Percentiles rank a stretch among this genome's conserved stretches.
Evolutionary conservation across 1,284 basidiomycete genomes (phyloP).

Genomic region (Phellopilus nigrolimitatus): DNA sequence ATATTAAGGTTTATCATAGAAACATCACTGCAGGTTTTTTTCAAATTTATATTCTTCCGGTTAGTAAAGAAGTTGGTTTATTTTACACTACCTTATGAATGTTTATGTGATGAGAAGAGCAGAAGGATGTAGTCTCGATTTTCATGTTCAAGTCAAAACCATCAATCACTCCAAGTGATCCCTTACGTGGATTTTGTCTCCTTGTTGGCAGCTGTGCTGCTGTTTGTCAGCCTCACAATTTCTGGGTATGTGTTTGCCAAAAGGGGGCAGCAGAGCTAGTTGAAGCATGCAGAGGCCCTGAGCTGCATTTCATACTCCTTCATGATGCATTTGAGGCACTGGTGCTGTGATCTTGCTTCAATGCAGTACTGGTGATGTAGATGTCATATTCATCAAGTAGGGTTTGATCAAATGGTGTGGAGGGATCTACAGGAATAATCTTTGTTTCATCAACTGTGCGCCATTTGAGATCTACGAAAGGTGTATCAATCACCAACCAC

Average conservation of each 20-base stretch:
- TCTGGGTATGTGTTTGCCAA: slow-evolving; percentile 85
- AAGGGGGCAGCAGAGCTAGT: slow-evolving; percentile 84
- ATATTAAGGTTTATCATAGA: no score
- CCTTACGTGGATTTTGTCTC: slow-evolving; percentile 82
- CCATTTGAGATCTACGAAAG: slow-evolving; percentile 73
- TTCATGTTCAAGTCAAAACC: no score
- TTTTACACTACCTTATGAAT: no score
- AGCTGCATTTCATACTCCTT: slow-evolving; percentile 95
- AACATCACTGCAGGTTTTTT: no score
- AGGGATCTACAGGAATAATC: slow-evolving; percentile 77
- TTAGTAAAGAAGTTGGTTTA: no score
- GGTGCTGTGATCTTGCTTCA: slow-evolving; percentile 88
- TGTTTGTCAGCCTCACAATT: slow-evolving; percentile 77
- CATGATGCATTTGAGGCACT: slow-evolving; percentile 84
- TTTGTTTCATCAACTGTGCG: slow-evolving; percentile 87
- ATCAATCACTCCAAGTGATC: no score
- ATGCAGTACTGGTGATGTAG: slow-evolving; percentile 88
- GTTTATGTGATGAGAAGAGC: no score
- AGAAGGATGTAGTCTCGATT: no score
- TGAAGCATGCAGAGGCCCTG: slow-evolving; percentile 82
- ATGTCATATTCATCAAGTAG: slow-evolving; percentile 88
- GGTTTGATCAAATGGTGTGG: slow-evolving; percentile 67
- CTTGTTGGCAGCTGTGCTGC: slow-evolving; percentile 59
- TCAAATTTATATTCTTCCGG: no score
- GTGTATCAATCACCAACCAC: slow-evolving; percentile 1